Conservation (phyloP, 331 rosid genomes). For the Pyracantha coccinea region DNA sequence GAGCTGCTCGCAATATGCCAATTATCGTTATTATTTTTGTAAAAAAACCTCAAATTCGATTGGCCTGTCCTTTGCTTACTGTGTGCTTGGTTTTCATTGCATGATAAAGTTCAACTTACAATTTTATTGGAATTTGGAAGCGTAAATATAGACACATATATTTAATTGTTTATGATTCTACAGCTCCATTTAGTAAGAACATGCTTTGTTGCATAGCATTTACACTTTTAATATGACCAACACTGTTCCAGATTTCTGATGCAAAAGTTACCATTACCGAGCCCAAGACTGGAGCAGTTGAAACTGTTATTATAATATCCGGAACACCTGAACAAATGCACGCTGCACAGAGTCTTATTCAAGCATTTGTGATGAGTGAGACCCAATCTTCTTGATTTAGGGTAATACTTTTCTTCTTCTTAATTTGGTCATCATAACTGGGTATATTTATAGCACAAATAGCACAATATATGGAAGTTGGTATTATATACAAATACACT, state of each 20-base stretch:
- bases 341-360: constrained; percentile 98
- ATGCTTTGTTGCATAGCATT: not conserved
- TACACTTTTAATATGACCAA: constrained; percentile 15
- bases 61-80: not conserved
- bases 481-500: not conserved
- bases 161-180: not conserved
- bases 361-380: constrained; percentile 95
- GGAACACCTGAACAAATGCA: constrained; percentile 98
- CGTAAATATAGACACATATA: not conserved
- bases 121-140: not conserved
- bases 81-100: not conserved
- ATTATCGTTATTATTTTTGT: not conserved
- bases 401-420: not conserved
- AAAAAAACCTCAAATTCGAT: not conserved
- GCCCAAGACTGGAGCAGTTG: constrained; percentile 79
- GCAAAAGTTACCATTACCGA: constrained; percentile 81
- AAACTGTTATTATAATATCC: constrained; percentile 76
- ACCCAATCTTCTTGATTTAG: constrained; percentile 50
- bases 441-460: not conserved
- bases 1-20: not conserved
- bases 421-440: not conserved
- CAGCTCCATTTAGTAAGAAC: not conserved
- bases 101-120: not conserved
- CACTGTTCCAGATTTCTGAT: constrained; percentile 77
- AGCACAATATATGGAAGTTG: not conserved